A percentile compares a stretch with the other conserved stretches of the same genome.
phyloP scores from a whole-genome alignment of 1,284 basidiomycete genomes.

The Ustilago cynodontis region DNA sequence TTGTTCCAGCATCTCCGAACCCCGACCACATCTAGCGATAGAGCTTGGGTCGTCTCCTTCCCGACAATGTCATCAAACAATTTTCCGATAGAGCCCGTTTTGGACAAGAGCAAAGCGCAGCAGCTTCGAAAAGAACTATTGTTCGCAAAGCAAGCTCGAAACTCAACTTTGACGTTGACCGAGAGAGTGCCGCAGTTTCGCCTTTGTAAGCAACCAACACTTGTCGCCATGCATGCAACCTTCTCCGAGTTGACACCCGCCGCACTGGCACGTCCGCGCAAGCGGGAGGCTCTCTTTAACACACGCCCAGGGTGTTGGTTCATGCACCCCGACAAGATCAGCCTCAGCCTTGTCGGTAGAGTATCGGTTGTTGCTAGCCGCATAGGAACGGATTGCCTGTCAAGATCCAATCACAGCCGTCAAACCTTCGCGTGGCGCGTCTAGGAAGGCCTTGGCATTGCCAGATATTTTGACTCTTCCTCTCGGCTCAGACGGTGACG shows the following conservation, averaged over 20 bases:
- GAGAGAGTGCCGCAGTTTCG: background rate
- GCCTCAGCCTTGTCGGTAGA: background rate
- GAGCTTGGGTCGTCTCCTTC: no score
- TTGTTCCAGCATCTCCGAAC: background rate
- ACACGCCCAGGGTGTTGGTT: no score
- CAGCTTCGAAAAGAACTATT: no score
- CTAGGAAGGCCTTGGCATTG: background rate
- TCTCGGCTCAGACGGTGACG: background rate
- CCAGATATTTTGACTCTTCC: background rate
- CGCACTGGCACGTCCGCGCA: no score
- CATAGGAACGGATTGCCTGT: conserved; percentile 1
- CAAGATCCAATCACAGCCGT: background rate
- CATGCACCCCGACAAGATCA: background rate
- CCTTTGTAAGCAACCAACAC: background rate
- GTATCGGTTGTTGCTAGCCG: background rate
- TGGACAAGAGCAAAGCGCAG: no score
- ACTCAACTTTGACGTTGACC: conserved; percentile 1
- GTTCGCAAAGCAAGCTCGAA: no score
- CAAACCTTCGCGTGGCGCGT: background rate
- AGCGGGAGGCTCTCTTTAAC: no score
- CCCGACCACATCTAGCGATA: background rate
- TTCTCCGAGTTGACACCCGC: background rate
- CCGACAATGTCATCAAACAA: no score
- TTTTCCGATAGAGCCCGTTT: no score
- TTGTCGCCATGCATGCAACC: background rate